Evolutionary conservation across 1,139 yeast species (phyloP).

Genomic region (Yarrowia galli): DNA sequence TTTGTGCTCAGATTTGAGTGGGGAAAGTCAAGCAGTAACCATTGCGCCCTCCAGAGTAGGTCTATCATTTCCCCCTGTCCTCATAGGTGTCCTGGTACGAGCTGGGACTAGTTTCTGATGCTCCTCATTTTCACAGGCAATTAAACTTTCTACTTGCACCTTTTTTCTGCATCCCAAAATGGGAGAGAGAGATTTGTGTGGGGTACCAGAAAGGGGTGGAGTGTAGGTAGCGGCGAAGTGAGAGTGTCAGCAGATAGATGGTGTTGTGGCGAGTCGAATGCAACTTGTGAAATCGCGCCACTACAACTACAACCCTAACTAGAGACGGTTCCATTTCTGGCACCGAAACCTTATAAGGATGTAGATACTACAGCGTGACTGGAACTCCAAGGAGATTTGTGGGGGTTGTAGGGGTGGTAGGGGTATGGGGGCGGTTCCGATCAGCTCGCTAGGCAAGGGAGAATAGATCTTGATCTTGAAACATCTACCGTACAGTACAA

Average conservation of each 20-base stretch:
- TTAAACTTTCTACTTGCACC: slow-evolving; percentile 17
- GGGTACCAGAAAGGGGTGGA: not conserved
- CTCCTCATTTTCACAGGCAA: slow-evolving; percentile 21
- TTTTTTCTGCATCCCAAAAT: slow-evolving; percentile 27
- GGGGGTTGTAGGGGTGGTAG: not conserved
- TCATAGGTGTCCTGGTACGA: not conserved
- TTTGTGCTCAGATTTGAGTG: not conserved
- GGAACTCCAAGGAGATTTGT: not conserved
- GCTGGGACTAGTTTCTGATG: not conserved
- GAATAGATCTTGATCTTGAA: too few species aligned
- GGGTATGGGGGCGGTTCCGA: too few species aligned
- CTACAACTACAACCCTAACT: not conserved
- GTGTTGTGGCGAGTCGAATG: not conserved
- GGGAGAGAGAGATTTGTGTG: not conserved
- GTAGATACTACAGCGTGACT: slow-evolving; percentile 25
- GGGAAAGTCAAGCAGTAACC: not conserved
- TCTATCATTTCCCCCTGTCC: not conserved
- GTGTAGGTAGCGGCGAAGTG: not conserved
- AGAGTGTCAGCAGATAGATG: not conserved
- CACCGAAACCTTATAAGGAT: not conserved
- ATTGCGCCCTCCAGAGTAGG: too few species aligned
- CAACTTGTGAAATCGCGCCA: not conserved
- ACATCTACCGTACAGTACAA: not conserved
- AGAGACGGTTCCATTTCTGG: too few species aligned
- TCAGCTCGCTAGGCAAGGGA: too few species aligned